These are phyloP conservation scores for Cladosporium sp. DNA, from an alignment of 2,329 filamentous ascomycete genomes.

Conservation along the genomic window DNA sequence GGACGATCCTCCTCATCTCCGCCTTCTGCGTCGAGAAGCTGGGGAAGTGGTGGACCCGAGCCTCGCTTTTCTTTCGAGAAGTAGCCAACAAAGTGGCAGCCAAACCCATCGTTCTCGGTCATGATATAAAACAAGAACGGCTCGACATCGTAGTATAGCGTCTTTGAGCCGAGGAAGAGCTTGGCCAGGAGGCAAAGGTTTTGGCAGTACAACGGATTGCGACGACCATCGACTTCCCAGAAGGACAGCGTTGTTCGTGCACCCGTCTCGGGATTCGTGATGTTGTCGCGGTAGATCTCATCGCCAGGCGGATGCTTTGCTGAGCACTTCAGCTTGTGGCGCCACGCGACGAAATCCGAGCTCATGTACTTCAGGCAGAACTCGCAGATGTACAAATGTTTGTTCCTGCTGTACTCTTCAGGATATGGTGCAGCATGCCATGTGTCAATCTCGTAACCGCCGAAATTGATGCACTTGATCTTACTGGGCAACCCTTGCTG, in stretches of 20 bases:
- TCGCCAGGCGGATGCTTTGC: conserved; percentile 96
- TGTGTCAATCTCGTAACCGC: conserved; percentile 95
- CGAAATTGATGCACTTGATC: conserved; percentile 98
- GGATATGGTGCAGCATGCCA: conserved; percentile 99
- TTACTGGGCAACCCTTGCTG: conserved; percentile 85
- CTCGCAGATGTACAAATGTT: conserved; percentile 97
- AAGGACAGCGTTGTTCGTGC: conserved; percentile 61
- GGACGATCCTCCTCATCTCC: conserved; percentile 26
- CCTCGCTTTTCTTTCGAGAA: conserved; percentile 95
- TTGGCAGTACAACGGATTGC: conserved; percentile 97
- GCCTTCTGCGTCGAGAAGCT: conserved; percentile 41
- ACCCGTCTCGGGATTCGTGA: conserved; percentile 54
- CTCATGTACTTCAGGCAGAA: conserved; percentile 99
- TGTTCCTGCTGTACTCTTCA: conserved; percentile 95
- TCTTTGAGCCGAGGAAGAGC: conserved; percentile 97
- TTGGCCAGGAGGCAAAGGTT: conserved; percentile 96
- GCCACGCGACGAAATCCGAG: conserved; percentile 96
- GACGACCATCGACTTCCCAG: conserved; percentile 95
- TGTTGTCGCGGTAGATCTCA: conserved; percentile 91
- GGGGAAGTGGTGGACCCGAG: conserved; percentile 65
- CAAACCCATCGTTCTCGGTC: conserved; percentile 86
- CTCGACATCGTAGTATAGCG: conserved; percentile 95
- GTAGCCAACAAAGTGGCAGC: conserved; percentile 97
- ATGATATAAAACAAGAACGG: conserved; percentile 97
- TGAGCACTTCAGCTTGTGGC: conserved; percentile 91